Base-by-base conservation (phyloP, 129 eudicot species). In the Helichrysum umbraculigerum region DNA sequence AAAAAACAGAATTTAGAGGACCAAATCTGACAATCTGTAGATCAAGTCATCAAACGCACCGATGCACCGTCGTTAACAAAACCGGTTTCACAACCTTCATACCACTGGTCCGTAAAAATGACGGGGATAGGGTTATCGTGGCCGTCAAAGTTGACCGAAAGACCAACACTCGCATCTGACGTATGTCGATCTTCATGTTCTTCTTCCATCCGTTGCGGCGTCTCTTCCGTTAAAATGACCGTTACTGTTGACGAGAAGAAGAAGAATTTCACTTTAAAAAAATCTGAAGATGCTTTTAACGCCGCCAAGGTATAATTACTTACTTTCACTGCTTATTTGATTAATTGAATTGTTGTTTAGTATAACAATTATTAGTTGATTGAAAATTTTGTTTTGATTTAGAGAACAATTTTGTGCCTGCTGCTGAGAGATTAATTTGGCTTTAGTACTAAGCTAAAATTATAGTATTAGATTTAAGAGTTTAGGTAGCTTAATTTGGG, bases 251-350 rank as follows among this genome's bases (percentile, higher is more conserved):
- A 84, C 66, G 89, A 87, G 72, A 89, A 91, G 70, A 86, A 87
- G 76, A 90, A 87, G 79, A 81, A 87, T 75, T 94, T 61, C 68
- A 82, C 96, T 60, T 92, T 94, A 62, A 68, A 87, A 78, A 91
- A 94, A 62, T 94, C 99, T 15, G 88, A 91, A 86, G 92, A 94
- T 22, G 97, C 99, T 65, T 91, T 94, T 74, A 86, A 78, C 76
- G 84, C 85, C 57, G 96, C 97, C 66, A 95, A 95, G 99, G 97
- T 94, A 25, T 21, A 66, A 3, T 22, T 19, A 17, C 39, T 63
- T 65, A 5, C 14, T 7, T 76, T 51, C 14, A 1, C 42, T 61
- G 25, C 9, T 39, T 16, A 8, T 37, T 61, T 74, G n/a, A 28
- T 25, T 42, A 14, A 14, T 17, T 32, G 15, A 39, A 56, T 19